Conservation (phyloP, 176 grass and related monocot genomes). For the Oryza officinalis region DNA sequence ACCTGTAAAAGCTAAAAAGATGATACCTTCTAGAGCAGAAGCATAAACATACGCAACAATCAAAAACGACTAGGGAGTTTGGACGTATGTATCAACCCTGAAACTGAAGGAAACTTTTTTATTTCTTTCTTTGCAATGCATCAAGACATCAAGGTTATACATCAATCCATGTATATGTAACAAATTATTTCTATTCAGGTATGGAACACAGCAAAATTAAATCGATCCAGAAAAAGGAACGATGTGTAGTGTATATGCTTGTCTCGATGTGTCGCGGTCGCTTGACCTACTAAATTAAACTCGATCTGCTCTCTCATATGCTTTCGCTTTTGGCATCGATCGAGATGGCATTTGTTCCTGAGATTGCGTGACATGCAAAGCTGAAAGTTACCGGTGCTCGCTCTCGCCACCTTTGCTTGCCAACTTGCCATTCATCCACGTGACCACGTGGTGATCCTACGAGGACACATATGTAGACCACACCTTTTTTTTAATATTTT, state of each 20-base stretch:
- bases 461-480: background rate
- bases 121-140: background rate
- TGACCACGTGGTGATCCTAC: background rate
- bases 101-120: background rate
- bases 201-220: background rate
- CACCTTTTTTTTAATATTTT: background rate
- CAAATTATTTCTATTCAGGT: background rate
- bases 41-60: background rate
- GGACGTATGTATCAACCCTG: background rate
- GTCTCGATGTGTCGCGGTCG: slow-evolving; percentile 14
- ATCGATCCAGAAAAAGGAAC: background rate
- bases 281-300: slow-evolving; percentile 20
- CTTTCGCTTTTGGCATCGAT: background rate
- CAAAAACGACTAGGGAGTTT: background rate
- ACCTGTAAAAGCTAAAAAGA: background rate
- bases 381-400: slow-evolving; percentile 17
- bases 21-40: background rate
- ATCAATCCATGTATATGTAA: background rate
- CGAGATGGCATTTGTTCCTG: background rate
- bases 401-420: slow-evolving; percentile 38
- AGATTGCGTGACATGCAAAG: slow-evolving; percentile 35
- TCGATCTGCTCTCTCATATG: background rate
- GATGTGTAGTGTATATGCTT: no score
- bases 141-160: background rate
- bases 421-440: slow-evolving; percentile 21